phyloP scores from a whole-genome alignment of 176 grass and related monocot genomes.

The Ensete ventricosum region DNA sequence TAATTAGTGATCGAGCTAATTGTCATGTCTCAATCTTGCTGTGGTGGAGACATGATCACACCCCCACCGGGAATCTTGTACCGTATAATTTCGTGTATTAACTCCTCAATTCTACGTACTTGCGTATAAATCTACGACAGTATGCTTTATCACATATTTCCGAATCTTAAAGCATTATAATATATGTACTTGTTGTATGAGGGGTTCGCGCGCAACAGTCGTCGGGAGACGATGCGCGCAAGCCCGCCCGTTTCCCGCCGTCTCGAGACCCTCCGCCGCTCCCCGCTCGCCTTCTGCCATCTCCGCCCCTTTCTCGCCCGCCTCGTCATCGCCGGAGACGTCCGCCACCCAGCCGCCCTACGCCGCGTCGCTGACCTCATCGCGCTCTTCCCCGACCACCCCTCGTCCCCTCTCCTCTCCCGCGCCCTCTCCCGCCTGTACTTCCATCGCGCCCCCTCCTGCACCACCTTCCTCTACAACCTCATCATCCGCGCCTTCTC shows the following conservation, averaged over 20 bases:
- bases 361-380: slow-evolving; percentile 37
- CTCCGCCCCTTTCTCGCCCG: slow-evolving; percentile 37
- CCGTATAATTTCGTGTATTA: too few species aligned
- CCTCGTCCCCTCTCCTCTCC: slow-evolving; percentile 26
- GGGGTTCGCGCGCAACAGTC: too few species aligned
- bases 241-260: not conserved
- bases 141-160: too few species aligned
- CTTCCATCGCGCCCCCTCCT: slow-evolving; percentile 56
- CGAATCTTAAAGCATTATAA: too few species aligned
- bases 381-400: slow-evolving; percentile 20
- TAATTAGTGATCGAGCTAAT: too few species aligned
- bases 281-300: slow-evolving; percentile 17
- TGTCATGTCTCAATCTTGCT: too few species aligned
- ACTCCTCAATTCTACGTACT: too few species aligned
- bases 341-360: slow-evolving; percentile 26
- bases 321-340: slow-evolving; percentile 36
- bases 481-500: slow-evolving; percentile 49
- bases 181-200: too few species aligned
- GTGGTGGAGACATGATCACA: too few species aligned
- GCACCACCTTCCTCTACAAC: slow-evolving; percentile 55
- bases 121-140: too few species aligned
- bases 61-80: too few species aligned
- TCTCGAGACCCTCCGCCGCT: not conserved
- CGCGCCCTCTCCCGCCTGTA: slow-evolving; percentile 32
- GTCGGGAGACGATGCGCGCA: not conserved